These are phyloP conservation scores for Apophysomyces elegans DNA, from an alignment of 371 early-diverging fungal genomes.

Conservation along the genomic window DNA sequence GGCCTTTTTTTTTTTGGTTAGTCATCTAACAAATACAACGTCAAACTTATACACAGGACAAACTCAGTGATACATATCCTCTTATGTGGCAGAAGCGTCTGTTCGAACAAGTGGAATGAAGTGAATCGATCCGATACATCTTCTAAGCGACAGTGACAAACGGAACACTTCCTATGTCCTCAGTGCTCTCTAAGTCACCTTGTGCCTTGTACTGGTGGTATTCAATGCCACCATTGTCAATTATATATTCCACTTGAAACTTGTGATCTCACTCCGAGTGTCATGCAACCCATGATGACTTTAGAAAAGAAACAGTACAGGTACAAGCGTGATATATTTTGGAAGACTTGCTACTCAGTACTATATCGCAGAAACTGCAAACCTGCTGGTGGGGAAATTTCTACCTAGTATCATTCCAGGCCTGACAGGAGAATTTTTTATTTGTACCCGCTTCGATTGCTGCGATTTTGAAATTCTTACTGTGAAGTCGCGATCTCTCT, in stretches of 20 bases:
- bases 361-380: not conserved
- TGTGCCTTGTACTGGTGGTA: slow-evolving; percentile 10
- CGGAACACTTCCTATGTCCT: slow-evolving; percentile 16
- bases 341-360: not conserved
- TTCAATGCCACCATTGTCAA: slow-evolving; percentile 13
- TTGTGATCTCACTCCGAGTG: slow-evolving; percentile 6
- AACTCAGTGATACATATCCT: slow-evolving; percentile 3
- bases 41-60: too few relatives aligned
- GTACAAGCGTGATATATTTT: not conserved
- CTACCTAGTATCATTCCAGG: slow-evolving; percentile 10
- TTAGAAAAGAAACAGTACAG: not conserved
- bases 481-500: not conserved
- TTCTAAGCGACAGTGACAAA: not conserved
- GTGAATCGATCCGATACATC: not conserved
- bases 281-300: slow-evolving; percentile 9
- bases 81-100: slow-evolving; percentile 13
- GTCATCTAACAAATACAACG: too few relatives aligned
- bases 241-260: slow-evolving; percentile 11
- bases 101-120: slow-evolving; percentile 14
- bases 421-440: slow-evolving; percentile 11
- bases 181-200: slow-evolving; percentile 13
- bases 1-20: not conserved
- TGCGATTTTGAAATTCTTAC: slow-evolving; percentile 19
- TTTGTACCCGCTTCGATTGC: slow-evolving; percentile 23
- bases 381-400: not conserved